A percentile compares a stretch with the other conserved stretches of the same genome.
phyloP scores from a whole-genome alignment of 768 basidiomycete species.

The Suillus placidus region DNA sequence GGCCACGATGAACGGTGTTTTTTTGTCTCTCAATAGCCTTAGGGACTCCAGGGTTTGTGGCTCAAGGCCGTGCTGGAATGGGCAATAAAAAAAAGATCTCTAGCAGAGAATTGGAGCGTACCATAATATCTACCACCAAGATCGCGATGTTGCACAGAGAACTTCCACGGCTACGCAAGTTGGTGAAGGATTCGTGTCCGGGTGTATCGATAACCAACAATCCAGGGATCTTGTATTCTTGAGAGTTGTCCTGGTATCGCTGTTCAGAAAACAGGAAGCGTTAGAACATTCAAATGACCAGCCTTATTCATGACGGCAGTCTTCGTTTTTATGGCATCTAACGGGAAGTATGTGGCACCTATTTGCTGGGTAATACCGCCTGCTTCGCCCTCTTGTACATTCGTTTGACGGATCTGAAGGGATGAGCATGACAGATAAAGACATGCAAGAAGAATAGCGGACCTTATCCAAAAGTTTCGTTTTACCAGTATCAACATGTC shows the following conservation, averaged over 20 bases:
- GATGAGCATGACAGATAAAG: conserved; percentile 11
- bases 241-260: conserved; percentile 60
- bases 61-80: conserved; percentile 88
- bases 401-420: conserved; percentile 94
- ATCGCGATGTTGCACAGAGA: conserved; percentile 99
- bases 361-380: conserved; percentile 99
- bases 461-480: conserved; percentile 98
- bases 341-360: conserved; percentile 99
- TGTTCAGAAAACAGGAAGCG: conserved; percentile 14
- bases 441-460: conserved; percentile 20
- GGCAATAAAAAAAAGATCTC: conserved; percentile 9
- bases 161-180: conserved; percentile 92
- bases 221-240: conserved; percentile 97
- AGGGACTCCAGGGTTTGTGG: conserved; percentile 98
- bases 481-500: conserved; percentile 99
- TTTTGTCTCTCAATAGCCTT: conserved; percentile 85
- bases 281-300: conserved; percentile 16
- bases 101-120: conserved; percentile 33
- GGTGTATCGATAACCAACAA: conserved; percentile 97
- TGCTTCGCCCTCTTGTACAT: conserved; percentile 99
- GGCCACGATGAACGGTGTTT: conserved; percentile 98
- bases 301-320: conserved; percentile 92
- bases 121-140: conserved; percentile 98
- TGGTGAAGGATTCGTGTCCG: conserved; percentile 99
- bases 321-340: conserved; percentile 91